Conservation (phyloP, 495 filamentous ascomycete species). For the Hypoxylon subgilvum region DNA sequence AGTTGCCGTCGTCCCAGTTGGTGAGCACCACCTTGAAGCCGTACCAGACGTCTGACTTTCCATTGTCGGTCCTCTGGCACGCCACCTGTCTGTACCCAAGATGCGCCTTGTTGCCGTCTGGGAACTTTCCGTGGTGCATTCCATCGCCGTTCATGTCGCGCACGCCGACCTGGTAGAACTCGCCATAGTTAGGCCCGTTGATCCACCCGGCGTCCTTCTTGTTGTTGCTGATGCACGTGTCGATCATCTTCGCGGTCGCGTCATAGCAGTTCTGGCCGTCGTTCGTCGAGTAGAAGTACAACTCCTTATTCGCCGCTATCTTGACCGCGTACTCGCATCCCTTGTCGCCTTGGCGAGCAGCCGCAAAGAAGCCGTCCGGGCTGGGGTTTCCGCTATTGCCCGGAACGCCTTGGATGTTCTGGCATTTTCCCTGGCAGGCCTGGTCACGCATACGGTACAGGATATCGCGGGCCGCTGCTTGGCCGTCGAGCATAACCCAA, state of each 20-base stretch:
- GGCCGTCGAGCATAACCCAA: slow-evolving; percentile 1
- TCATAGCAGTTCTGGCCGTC: not conserved
- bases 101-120: not conserved
- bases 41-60: slow-evolving; percentile 2
- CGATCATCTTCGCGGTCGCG: not conserved
- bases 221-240: slow-evolving; percentile 3
- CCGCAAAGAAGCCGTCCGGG: not conserved
- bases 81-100: not conserved
- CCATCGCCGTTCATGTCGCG: not conserved
- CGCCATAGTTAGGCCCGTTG: slow-evolving; percentile 4
- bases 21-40: not conserved
- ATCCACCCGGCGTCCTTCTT: slow-evolving; percentile 4
- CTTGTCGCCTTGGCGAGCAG: not conserved
- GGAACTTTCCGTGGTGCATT: not conserved
- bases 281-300: slow-evolving; percentile 6
- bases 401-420: slow-evolving; percentile 5
- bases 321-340: slow-evolving; percentile 7
- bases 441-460: slow-evolving; percentile 6
- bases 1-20: slow-evolving; percentile 10
- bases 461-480: not conserved
- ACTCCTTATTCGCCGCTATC: slow-evolving; percentile 5
- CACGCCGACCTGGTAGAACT: slow-evolving; percentile 10
- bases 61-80: not conserved
- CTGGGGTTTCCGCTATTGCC: slow-evolving; percentile 2
- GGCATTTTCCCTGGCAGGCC: slow-evolving; percentile 6